Evolutionary conservation across 164 flowering plant genomes (phyloP), one percentile per base, ranked within the genome.

Genomic region (Kalanchoe fedtschenkoi): DNA sequence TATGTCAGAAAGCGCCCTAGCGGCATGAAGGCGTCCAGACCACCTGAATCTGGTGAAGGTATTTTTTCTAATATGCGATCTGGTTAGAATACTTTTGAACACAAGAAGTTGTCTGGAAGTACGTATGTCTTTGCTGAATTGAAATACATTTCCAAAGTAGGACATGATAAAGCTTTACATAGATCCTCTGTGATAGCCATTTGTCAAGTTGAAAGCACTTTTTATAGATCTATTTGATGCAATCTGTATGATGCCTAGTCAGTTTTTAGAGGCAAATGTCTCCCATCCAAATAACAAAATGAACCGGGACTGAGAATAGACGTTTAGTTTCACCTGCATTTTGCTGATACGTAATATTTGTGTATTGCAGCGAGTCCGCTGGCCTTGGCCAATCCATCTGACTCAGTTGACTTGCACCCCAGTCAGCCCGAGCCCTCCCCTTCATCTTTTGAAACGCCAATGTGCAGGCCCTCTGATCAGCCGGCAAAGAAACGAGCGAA

Each of bases 1-100:
- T 43, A 43, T 43, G 51, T 43, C 19, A 43, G 19, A 43, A 43
- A 43, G 22, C 51, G 51, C 51, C 51, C 51, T n/a, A 43, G 51
- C 5, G 51, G 51, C 19, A 43, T 43, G 22, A 43, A 43, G 8
- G n/a, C 51, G 21, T 43, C 4, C n/a, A 43, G 24, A 10, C 24
- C 51, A 43, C 24, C 21, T 4, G 51, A 43, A 43, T 3, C 51
- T 43, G 51, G 22, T 21, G 51, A n/a, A 6, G 51, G 51, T 43
- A 19, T 4, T 44, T 44, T 10, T 19, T 44, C 8, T 44, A 5
- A 44, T 44, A 6, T 44, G 6, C 51, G n/a, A 14, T 42, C n/a
- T 42, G 0, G 0, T 44, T 19, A 7, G 21, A 44, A n/a, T 44
- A 44, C n/a, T 44, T 44, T 19, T 44, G 51, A 44, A 44, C 5